These are phyloP conservation scores for Fusarium armeniacum DNA, from an alignment of 2,329 filamentous ascomycete species.

Conservation along the genomic window DNA sequence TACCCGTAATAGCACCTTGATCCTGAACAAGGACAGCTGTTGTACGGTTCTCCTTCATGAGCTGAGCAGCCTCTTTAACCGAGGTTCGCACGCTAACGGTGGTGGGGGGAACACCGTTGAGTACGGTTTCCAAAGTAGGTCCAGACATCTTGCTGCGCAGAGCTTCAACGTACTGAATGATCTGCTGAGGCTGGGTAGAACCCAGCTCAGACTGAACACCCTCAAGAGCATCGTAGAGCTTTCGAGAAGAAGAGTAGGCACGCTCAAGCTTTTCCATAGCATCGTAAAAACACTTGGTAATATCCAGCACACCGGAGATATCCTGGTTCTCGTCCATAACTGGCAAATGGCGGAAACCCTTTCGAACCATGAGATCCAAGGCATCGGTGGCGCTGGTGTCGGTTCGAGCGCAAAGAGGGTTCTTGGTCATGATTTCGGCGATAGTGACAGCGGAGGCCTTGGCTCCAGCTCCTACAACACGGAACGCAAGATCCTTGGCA, in stretches of 20 bases:
- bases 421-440: conserved; percentile 99
- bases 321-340: conserved; percentile 99
- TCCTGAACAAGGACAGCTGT: conserved; percentile 97
- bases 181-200: conserved; percentile 95
- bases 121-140: conserved; percentile 92
- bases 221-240: conserved; percentile 96
- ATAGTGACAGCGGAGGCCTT: conserved; percentile 93
- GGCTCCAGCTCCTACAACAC: conserved; percentile 90
- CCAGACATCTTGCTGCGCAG: conserved; percentile 97
- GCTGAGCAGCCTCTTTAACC: conserved; percentile 91
- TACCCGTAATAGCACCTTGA: conserved; percentile 96
- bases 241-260: conserved; percentile 97
- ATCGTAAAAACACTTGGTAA: conserved; percentile 99
- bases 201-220: conserved; percentile 98
- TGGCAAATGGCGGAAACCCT: conserved; percentile 96
- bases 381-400: conserved; percentile 99
- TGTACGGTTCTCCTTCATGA: conserved; percentile 99
- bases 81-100: conserved; percentile 97
- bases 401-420: conserved; percentile 95
- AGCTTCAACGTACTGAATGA: conserved; percentile 98
- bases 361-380: conserved; percentile 96
- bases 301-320: conserved; percentile 97
- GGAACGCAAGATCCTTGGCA: conserved; percentile 97
- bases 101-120: conserved; percentile 91
- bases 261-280: conserved; percentile 99